These are phyloP conservation scores for Trichoderma virens DNA, from an alignment of 495 filamentous ascomycete genomes.

Conservation along the genomic window DNA sequence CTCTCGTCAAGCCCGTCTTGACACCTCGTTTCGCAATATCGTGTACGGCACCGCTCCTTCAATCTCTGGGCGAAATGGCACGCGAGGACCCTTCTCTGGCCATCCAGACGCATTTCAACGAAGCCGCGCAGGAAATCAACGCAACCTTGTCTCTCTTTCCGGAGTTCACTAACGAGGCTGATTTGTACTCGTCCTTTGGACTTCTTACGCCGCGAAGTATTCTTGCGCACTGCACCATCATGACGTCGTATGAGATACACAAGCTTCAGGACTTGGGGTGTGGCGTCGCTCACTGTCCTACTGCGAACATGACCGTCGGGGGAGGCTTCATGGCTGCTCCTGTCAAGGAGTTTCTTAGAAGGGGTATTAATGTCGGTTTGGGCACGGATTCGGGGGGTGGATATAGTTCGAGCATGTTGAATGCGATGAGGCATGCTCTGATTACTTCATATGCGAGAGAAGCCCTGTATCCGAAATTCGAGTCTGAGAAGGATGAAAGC, in stretches of 20 bases:
- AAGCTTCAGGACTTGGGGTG: slow-evolving; percentile 40
- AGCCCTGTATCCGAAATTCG: slow-evolving; percentile 24
- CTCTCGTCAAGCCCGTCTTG: slow-evolving; percentile 47
- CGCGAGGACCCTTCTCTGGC: slow-evolving; percentile 42
- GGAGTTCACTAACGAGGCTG: slow-evolving; percentile 41
- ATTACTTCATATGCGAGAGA: slow-evolving; percentile 52
- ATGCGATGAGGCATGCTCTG: slow-evolving; percentile 52
- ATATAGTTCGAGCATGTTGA: slow-evolving; percentile 49
- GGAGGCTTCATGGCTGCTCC: slow-evolving; percentile 55
- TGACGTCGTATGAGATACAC: slow-evolving; percentile 46
- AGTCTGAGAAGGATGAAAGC: slow-evolving; percentile 29
- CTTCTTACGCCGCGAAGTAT: slow-evolving; percentile 49
- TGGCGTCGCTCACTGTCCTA: slow-evolving; percentile 56
- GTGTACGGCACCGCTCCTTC: slow-evolving; percentile 45
- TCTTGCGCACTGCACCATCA: slow-evolving; percentile 56
- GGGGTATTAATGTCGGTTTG: slow-evolving; percentile 56
- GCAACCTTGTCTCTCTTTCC: slow-evolving; percentile 48
- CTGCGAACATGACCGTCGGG: slow-evolving; percentile 55
- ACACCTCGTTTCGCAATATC: slow-evolving; percentile 60
- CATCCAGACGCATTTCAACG: slow-evolving; percentile 61
- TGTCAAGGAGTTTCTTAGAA: slow-evolving; percentile 46
- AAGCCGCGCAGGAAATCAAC: slow-evolving; percentile 47
- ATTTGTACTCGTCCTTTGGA: slow-evolving; percentile 46
- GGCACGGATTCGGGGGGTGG: slow-evolving; percentile 65
- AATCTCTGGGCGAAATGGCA: slow-evolving; percentile 45